phyloP scores from a whole-genome alignment of 1,284 basidiomycete genomes.

The Malassezia furfur region DNA sequence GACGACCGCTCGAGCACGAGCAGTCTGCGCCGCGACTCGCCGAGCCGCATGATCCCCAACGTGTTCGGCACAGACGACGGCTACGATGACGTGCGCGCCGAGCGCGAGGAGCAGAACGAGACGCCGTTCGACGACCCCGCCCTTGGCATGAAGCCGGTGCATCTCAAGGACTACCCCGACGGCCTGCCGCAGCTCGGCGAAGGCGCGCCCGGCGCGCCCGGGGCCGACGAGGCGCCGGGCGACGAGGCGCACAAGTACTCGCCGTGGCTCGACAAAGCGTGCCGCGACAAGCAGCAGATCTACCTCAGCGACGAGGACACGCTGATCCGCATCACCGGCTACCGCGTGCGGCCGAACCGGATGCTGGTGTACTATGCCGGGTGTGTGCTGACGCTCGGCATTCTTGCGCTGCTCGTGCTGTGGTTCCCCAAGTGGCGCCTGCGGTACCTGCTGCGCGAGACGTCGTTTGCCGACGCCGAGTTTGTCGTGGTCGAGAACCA shows the following conservation, averaged over 20 bases:
- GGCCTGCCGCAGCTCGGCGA: constrained; percentile 2
- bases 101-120: constrained; percentile 25
- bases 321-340: constrained; percentile 80
- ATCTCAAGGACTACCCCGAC: constrained; percentile 16
- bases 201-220: neutral
- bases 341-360: constrained; percentile 61
- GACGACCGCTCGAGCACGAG: constrained; percentile 21
- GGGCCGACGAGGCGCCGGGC: constrained; percentile 2
- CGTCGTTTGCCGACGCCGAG: constrained; percentile 65
- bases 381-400: constrained; percentile 65
- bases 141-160: constrained; percentile 16
- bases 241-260: constrained; percentile 14
- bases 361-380: constrained; percentile 63
- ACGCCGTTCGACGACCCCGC: constrained; percentile 16
- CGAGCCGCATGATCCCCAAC: constrained; percentile 17
- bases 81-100: constrained; percentile 29
- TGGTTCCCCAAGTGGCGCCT: constrained; percentile 91
- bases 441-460: constrained; percentile 72
- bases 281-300: constrained; percentile 61
- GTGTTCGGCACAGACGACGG: constrained; percentile 41
- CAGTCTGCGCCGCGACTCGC: constrained; percentile 8
- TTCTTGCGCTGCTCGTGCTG: constrained; percentile 71
- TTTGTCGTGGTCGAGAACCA: constrained; percentile 69
- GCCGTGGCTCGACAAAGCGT: constrained; percentile 37
- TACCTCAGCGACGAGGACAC: constrained; percentile 85